These are phyloP conservation scores for Globisporangium solare DNA, from an alignment of 352 stramenopile genomes.

Conservation along the genomic window DNA sequence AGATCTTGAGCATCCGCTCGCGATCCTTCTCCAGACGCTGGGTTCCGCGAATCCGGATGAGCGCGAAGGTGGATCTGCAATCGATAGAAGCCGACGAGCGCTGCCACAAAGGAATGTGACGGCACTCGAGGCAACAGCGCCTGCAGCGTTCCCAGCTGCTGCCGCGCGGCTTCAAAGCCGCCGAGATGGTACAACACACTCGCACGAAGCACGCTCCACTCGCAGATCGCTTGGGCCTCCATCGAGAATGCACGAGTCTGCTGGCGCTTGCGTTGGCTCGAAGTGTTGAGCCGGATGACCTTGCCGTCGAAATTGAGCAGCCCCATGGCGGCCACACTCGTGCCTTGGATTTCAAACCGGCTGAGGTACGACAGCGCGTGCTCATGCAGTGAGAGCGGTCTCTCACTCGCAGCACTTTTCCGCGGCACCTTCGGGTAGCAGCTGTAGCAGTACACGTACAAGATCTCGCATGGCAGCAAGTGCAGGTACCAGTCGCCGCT, in stretches of 20 bases:
- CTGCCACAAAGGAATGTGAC: conserved; percentile 24
- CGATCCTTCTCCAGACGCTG: neutral
- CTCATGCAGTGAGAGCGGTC: conserved; percentile 2
- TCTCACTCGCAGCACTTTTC: neutral
- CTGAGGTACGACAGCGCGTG: conserved; percentile 13
- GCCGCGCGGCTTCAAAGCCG: conserved; percentile 17
- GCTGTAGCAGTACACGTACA: conserved; percentile 34
- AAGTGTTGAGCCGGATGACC: conserved; percentile 13
- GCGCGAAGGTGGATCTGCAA: conserved; percentile 26
- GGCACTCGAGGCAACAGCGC: conserved; percentile 12
- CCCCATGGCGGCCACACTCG: conserved; percentile 6
- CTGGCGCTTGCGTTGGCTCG: neutral
- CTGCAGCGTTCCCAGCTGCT: conserved; percentile 20
- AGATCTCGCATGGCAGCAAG: conserved; percentile 30
- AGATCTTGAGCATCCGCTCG: neutral
- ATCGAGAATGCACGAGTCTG: neutral
- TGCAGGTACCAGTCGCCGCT: conserved; percentile 23
- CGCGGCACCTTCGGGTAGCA: conserved; percentile 2
- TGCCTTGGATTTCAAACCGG: conserved; percentile 8
- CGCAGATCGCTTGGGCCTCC: conserved; percentile 15
- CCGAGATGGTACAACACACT: conserved; percentile 33
- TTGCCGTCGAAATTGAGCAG: conserved; percentile 12
- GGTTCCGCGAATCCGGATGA: neutral
- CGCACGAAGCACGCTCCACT: conserved; percentile 27
- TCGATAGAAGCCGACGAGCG: conserved; percentile 33